Evolutionary conservation across 768 basidiomycete genomes (phyloP).

Genomic region (Panaeolus papilionaceus): DNA sequence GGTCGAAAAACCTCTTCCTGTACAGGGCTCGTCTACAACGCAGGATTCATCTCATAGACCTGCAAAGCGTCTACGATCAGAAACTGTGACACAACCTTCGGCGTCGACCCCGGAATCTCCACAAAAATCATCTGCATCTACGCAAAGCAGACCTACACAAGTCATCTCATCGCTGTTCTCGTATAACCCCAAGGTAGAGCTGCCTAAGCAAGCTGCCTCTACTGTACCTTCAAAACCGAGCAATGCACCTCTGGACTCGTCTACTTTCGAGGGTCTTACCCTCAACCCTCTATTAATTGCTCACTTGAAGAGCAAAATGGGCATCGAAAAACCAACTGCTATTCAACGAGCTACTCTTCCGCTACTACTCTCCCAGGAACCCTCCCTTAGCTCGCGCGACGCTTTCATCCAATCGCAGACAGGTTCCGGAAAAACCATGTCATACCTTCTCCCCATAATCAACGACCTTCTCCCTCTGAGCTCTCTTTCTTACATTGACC

Average conservation of each 20-base stretch:
- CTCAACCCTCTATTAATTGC: slow-evolving; percentile 80
- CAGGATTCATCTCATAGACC: slow-evolving; percentile 17
- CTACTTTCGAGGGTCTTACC: slow-evolving; percentile 83
- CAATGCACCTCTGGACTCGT: slow-evolving; percentile 85
- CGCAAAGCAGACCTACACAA: slow-evolving; percentile 49
- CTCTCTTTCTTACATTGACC: slow-evolving; percentile 90
- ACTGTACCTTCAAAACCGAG: slow-evolving; percentile 51
- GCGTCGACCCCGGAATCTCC: slow-evolving; percentile 26
- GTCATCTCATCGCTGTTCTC: slow-evolving; percentile 92
- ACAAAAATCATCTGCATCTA: slow-evolving; percentile 30
- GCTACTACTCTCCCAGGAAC: slow-evolving; percentile 41
- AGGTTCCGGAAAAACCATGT: slow-evolving; percentile 94
- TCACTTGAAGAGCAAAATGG: slow-evolving; percentile 83
- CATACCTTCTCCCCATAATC: slow-evolving; percentile 93
- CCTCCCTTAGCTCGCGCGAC: slow-evolving; percentile 59
- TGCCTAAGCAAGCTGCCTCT: slow-evolving; percentile 41
- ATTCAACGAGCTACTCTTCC: slow-evolving; percentile 88
- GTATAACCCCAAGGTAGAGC: slow-evolving; percentile 75
- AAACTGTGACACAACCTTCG: slow-evolving; percentile 26
- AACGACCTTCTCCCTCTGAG: slow-evolving; percentile 93
- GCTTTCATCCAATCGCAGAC: slow-evolving; percentile 97
- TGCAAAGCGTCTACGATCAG: slow-evolving; percentile 27
- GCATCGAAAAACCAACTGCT: slow-evolving; percentile 84
- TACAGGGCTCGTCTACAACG: slow-evolving; percentile 22
- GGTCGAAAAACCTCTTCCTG: slow-evolving; percentile 42